Evolutionary conservation across 1,284 basidiomycete genomes (phyloP).

Genomic region (Heliocybe sulcata): DNA sequence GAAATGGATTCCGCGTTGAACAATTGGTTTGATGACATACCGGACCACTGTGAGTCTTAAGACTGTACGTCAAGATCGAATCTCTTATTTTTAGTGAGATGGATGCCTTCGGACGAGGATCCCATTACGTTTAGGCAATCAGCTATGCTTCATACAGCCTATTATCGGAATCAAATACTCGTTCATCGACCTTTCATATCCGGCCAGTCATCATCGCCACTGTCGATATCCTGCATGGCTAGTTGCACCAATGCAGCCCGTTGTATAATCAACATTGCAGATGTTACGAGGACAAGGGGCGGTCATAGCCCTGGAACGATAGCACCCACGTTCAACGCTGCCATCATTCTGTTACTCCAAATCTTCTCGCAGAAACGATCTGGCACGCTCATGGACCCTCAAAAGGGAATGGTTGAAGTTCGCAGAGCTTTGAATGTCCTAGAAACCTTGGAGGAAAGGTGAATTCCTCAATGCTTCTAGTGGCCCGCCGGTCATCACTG

Average conservation of each 20-base stretch:
- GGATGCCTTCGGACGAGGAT: slow-evolving; percentile 38
- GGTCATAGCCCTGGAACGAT: not conserved
- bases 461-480: too few relatives aligned
- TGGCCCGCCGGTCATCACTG: too few relatives aligned
- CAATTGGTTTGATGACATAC: slow-evolving; percentile 39
- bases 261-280: slow-evolving; percentile 13
- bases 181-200: slow-evolving; percentile 49
- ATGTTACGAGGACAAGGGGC: not conserved
- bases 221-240: slow-evolving; percentile 35
- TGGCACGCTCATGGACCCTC: not conserved
- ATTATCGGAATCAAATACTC: slow-evolving; percentile 39
- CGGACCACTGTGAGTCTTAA: slow-evolving; percentile 25
- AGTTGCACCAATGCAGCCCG: slow-evolving; percentile 48
- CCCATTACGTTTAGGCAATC: slow-evolving; percentile 36
- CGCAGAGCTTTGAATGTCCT: not conserved
- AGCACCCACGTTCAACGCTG: slow-evolving; percentile 21
- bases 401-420: not conserved
- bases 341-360: not conserved
- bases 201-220: slow-evolving; percentile 18
- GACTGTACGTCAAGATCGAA: not conserved
- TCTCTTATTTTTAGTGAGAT: slow-evolving; percentile 23
- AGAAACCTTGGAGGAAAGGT: not conserved
- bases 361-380: not conserved
- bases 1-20: slow-evolving; percentile 41
- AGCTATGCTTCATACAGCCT: slow-evolving; percentile 35